Evolutionary conservation across 2,329 filamentous ascomycete genomes (phyloP).

Genomic region (Venturia effusa): DNA sequence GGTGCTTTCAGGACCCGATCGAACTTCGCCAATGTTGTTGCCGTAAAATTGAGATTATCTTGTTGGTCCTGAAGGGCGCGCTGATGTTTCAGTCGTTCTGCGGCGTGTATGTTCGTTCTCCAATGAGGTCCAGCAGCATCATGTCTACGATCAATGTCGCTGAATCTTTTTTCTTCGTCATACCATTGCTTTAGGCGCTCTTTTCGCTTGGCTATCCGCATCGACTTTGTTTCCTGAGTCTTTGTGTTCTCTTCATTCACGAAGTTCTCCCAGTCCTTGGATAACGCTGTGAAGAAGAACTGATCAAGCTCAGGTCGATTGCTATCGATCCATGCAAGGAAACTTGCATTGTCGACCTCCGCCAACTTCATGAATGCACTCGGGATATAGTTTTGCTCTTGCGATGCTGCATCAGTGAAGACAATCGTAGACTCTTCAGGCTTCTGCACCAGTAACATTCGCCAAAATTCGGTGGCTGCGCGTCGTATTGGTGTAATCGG

Average conservation of each 20-base stretch:
- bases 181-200: conserved; percentile 79
- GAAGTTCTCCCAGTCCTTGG: conserved; percentile 79
- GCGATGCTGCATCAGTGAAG: conserved; percentile 58
- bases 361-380: conserved; percentile 74
- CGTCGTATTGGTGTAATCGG: conserved; percentile 54
- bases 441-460: conserved; percentile 90
- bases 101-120: conserved; percentile 90
- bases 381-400: conserved; percentile 60
- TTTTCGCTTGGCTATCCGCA: conserved; percentile 60
- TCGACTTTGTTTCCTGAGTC: conserved; percentile 64
- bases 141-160: conserved; percentile 62
- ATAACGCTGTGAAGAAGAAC: conserved; percentile 72
- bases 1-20: conserved; percentile 67
- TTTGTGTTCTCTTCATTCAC: conserved; percentile 70
- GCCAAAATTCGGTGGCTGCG: conserved; percentile 73
- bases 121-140: conserved; percentile 80
- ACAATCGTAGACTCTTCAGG: conserved; percentile 68
- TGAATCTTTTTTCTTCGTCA: conserved; percentile 41
- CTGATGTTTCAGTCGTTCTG: conserved; percentile 87
- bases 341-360: conserved; percentile 79
- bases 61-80: conserved; percentile 84
- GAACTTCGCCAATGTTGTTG: conserved; percentile 65
- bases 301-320: conserved; percentile 68
- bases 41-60: conserved; percentile 72
- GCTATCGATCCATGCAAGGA: conserved; percentile 78